Evolutionary conservation across 441 rosid species (phyloP).

Genomic region (Adansonia gregorii): DNA sequence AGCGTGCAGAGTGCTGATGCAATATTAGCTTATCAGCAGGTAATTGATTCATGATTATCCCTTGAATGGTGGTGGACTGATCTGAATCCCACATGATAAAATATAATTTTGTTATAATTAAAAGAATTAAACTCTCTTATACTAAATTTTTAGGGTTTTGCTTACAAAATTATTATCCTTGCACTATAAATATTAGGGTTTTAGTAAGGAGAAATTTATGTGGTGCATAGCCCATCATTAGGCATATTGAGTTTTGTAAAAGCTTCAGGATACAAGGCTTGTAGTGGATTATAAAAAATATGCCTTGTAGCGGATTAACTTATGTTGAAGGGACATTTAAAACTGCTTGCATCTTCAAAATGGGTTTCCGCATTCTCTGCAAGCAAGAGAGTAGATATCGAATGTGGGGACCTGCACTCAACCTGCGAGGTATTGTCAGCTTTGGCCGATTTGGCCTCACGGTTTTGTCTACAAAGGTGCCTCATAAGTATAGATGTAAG

Average conservation of each 20-base stretch:
- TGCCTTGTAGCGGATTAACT: too few relatives aligned
- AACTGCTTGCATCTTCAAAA: too few relatives aligned
- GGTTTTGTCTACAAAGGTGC: too few relatives aligned
- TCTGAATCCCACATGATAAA: neutral
- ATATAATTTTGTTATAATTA: neutral
- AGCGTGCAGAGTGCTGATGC: conserved; percentile 99
- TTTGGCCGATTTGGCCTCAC: too few relatives aligned
- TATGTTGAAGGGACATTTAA: too few relatives aligned
- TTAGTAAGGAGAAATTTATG: neutral
- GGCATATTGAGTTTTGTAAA: neutral
- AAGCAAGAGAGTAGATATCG: too few relatives aligned
- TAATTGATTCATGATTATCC: conserved; percentile 30
- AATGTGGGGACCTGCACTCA: too few relatives aligned
- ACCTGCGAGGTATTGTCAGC: too few relatives aligned
- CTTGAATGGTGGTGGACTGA: neutral
- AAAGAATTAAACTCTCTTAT: neutral
- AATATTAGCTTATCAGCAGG: conserved; percentile 94
- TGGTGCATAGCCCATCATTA: neutral
- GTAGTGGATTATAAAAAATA: too few relatives aligned
- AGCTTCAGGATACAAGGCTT: too few relatives aligned
- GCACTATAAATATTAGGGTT: neutral
- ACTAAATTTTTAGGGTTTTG: neutral
- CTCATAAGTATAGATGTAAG: too few relatives aligned
- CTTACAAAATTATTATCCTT: neutral
- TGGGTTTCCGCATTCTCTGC: too few relatives aligned